A percentile compares a stretch with the other conserved stretches of the same genome.
Evolutionary conservation across 768 basidiomycete genomes (phyloP).

Genomic region (Glaciozyma martinii): DNA sequence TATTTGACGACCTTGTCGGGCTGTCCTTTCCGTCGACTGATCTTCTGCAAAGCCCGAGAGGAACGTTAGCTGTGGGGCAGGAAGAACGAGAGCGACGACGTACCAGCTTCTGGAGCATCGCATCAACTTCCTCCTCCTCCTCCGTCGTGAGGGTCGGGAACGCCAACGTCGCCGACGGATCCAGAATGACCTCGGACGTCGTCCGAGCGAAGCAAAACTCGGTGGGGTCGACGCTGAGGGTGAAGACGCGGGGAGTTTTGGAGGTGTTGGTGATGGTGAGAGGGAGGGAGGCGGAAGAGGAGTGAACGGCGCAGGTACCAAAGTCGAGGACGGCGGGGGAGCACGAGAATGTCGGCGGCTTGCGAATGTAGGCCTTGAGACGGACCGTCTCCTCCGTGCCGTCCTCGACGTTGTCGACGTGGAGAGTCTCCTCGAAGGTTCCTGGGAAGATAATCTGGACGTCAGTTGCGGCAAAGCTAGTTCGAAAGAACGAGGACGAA

Average conservation of each 20-base stretch:
- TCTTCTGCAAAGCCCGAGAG: slow-evolving; percentile 23
- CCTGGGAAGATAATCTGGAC: slow-evolving; percentile 15
- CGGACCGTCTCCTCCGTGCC: slow-evolving; percentile 34
- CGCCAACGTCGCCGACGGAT: not conserved
- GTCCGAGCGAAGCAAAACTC: not conserved
- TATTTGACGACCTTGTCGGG: slow-evolving; percentile 38
- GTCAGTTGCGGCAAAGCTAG: no score
- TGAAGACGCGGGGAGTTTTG: slow-evolving; percentile 35
- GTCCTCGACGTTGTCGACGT: slow-evolving; percentile 38
- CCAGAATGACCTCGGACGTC: not conserved
- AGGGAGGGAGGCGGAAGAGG: not conserved
- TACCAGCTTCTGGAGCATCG: slow-evolving; percentile 36
- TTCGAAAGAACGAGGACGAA: no score
- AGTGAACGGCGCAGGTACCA: slow-evolving; percentile 11
- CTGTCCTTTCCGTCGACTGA: slow-evolving; percentile 37
- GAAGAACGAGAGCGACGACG: no score
- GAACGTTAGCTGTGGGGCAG: no score
- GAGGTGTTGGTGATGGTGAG: slow-evolving; percentile 37
- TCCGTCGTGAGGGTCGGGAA: slow-evolving; percentile 25
- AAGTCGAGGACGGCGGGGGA: slow-evolving; percentile 33
- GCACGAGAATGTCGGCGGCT: slow-evolving; percentile 30
- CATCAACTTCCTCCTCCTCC: slow-evolving; percentile 30
- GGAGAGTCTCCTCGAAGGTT: slow-evolving; percentile 36
- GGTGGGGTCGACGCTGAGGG: slow-evolving; percentile 27
- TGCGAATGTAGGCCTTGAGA: slow-evolving; percentile 37